Conservation (phyloP, 176 grass and related monocot genomes). For the Miscanthus lutarioriparius region DNA sequence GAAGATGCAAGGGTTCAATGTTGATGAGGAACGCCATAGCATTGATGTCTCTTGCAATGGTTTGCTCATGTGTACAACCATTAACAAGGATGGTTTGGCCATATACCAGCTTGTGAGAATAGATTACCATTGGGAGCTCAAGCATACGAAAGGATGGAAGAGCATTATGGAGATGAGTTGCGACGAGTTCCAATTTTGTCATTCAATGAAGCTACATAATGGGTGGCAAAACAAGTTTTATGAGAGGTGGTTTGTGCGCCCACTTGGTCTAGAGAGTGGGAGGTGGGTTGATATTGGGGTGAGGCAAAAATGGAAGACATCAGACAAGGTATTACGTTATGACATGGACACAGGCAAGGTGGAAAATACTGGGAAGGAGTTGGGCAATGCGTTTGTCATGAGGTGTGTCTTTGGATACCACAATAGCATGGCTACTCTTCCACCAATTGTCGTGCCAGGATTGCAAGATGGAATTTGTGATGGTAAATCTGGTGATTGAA, state of each 20-base stretch:
- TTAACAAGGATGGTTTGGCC: background rate
- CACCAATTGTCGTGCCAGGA: background rate
- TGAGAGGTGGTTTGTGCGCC: background rate
- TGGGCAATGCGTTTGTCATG: background rate
- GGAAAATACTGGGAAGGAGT: background rate
- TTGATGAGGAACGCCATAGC: background rate
- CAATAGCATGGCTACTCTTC: slow-evolving; percentile 13
- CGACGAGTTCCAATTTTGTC: background rate
- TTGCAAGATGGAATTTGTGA: background rate
- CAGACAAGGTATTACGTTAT: background rate
- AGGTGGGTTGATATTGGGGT: background rate
- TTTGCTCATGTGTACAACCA: background rate
- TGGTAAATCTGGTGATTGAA: background rate
- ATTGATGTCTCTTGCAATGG: background rate
- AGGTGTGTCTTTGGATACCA: background rate
- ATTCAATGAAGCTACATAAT: slow-evolving; percentile 7
- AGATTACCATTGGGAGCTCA: background rate
- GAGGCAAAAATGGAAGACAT: background rate
- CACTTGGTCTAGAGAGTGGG: background rate
- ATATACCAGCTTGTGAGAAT: background rate
- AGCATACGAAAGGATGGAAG: background rate
- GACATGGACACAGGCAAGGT: background rate
- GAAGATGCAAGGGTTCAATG: background rate
- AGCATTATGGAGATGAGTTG: background rate
- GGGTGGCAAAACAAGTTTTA: background rate